phyloP scores from a whole-genome alignment of 2,329 filamentous ascomycete species.

The Colletotrichum sp. region DNA sequence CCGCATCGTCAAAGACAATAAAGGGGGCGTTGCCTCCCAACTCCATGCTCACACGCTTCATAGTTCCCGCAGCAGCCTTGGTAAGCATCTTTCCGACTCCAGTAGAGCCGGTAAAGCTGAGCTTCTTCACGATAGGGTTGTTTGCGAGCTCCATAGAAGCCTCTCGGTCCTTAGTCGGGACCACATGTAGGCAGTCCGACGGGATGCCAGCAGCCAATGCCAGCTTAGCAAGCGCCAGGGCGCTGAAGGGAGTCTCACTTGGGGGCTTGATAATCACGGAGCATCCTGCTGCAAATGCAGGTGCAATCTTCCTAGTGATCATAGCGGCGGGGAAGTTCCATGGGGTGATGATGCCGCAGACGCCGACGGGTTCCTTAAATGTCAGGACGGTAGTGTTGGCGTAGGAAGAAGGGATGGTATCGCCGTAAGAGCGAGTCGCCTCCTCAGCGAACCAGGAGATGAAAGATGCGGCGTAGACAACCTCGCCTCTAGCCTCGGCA shows the following conservation, averaged over 20 bases:
- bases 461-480: conserved; percentile 60
- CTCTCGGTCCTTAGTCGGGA: conserved; percentile 29
- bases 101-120: conserved; percentile 73
- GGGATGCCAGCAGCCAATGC: conserved; percentile 71
- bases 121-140: conserved; percentile 61
- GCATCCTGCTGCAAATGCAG: conserved; percentile 71
- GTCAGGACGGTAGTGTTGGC: conserved; percentile 65
- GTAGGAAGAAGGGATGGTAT: conserved; percentile 47
- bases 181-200: conserved; percentile 60
- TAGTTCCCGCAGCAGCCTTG: conserved; percentile 70
- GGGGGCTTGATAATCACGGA: conserved; percentile 76
- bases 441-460: conserved; percentile 63
- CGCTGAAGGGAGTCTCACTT: conserved; percentile 72
- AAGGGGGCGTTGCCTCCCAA: conserved; percentile 78
- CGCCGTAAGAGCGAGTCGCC: conserved; percentile 60
- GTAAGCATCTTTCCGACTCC: conserved; percentile 58
- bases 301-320: conserved; percentile 48
- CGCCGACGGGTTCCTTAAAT: conserved; percentile 70
- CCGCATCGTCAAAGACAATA: conserved; percentile 78
- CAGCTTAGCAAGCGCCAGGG: conserved; percentile 69
- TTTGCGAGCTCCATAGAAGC: conserved; percentile 27
- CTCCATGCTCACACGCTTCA: conserved; percentile 79
- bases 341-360: conserved; percentile 71
- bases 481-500: conserved; percentile 56
- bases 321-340: conserved; percentile 66